phyloP scores from a whole-genome alignment of 2,329 filamentous ascomycete species.

The Incumbomyces delicatus region DNA sequence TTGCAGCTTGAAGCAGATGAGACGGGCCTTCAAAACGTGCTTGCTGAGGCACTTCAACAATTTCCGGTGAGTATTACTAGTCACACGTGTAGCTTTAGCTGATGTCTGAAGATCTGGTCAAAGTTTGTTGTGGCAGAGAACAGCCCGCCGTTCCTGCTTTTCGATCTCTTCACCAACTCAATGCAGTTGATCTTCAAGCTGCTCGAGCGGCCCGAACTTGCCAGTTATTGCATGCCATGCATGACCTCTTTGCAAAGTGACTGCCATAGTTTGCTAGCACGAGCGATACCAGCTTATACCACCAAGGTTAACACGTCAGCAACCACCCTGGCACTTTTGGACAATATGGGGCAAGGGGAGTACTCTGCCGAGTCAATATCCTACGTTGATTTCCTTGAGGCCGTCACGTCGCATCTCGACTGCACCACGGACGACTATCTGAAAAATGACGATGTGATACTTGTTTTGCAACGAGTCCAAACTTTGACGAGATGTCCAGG shows the following conservation, averaged over 20 bases:
- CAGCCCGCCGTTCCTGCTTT: background rate
- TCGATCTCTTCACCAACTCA: background rate
- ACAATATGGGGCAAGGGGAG: constrained; percentile 12
- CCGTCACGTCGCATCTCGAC: constrained; percentile 14
- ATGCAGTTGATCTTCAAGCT: background rate
- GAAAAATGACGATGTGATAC: constrained; percentile 25
- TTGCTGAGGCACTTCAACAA: background rate
- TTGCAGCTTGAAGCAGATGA: background rate
- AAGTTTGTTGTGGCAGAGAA: background rate
- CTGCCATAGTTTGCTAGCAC: constrained; percentile 10
- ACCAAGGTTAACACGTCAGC: constrained; percentile 7
- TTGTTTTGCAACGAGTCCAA: constrained; percentile 12
- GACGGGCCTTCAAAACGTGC: background rate
- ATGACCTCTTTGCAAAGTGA: constrained; percentile 10
- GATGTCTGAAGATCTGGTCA: background rate
- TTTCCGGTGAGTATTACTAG: background rate
- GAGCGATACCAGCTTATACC: constrained; percentile 11
- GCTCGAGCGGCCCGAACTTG: background rate
- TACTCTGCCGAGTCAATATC: constrained; percentile 12
- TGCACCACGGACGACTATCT: constrained; percentile 15
- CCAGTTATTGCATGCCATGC: background rate
- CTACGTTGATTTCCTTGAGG: constrained; percentile 19
- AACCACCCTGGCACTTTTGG: constrained; percentile 9
- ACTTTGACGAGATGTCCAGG: constrained; percentile 15
- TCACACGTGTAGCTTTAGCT: background rate